Percentiles rank a stretch among this genome's conserved stretches.
Conservation (phyloP, 257 asterid species). For the Fraxinus excelsior region DNA sequence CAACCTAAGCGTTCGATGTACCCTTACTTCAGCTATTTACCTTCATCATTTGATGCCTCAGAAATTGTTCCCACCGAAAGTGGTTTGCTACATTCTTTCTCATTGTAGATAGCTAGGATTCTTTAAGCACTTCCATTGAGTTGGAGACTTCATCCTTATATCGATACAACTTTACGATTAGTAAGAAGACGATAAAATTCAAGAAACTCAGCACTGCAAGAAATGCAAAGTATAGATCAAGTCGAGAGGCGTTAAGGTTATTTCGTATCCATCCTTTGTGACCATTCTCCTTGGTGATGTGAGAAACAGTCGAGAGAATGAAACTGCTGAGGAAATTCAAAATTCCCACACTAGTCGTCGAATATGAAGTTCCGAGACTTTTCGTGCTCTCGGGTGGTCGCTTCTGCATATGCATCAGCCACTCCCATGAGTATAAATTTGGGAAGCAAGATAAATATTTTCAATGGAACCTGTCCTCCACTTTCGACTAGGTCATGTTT, state of each 20-base stretch:
- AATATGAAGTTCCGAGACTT: slow-evolving; percentile 35
- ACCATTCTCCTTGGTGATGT: not conserved
- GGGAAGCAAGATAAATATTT: slow-evolving; percentile 42
- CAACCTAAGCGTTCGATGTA: too few relatives aligned
- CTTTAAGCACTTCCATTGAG: slow-evolving; percentile 35
- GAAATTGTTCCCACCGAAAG: too few relatives aligned
- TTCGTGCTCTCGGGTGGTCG: slow-evolving; percentile 58
- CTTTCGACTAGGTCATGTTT: slow-evolving; percentile 19
- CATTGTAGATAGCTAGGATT: too few relatives aligned
- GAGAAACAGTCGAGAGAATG: not conserved
- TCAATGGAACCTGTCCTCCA: slow-evolving; percentile 29
- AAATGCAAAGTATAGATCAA: slow-evolving; percentile 38
- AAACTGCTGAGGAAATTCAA: slow-evolving; percentile 28
- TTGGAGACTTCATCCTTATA: slow-evolving; percentile 40
- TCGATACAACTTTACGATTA: slow-evolving; percentile 22
- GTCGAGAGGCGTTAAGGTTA: slow-evolving; percentile 29
- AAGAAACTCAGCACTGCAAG: slow-evolving; percentile 33
- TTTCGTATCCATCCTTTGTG: not conserved
- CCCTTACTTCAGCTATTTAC: too few relatives aligned
- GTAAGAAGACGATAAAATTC: slow-evolving; percentile 26
- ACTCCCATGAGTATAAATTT: slow-evolving; percentile 46
- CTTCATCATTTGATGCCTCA: too few relatives aligned
- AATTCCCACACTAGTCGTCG: slow-evolving; percentile 30
- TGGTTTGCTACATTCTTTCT: too few relatives aligned
- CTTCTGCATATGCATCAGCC: slow-evolving; percentile 44